These are phyloP conservation scores for Dipteronia sinensis DNA, from an alignment of 345 rosid genomes.

Conservation along the genomic window DNA sequence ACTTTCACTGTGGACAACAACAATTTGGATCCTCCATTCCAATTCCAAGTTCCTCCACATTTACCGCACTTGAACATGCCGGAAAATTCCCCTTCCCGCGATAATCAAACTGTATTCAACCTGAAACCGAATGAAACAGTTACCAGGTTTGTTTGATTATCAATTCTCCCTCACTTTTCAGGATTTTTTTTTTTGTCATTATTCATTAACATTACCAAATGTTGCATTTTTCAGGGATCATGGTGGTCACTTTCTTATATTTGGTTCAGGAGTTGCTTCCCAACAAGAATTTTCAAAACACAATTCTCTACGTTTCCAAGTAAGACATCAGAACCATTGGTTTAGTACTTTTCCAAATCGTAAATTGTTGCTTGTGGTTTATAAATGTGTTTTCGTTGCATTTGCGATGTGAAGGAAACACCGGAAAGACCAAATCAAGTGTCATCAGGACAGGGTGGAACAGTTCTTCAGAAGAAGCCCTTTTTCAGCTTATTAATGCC, in stretches of 20 bases:
- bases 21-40: conserved; percentile 27
- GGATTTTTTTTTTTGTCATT: background rate
- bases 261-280: conserved; percentile 35
- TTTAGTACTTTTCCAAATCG: background rate
- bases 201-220: background rate
- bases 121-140: conserved; percentile 28
- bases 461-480: conserved; percentile 27
- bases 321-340: conserved; percentile 14
- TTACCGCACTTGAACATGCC: conserved; percentile 15
- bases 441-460: conserved; percentile 8
- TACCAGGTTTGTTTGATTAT: conserved; percentile 36
- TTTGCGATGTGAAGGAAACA: conserved; percentile 31
- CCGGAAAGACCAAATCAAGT: conserved; percentile 25
- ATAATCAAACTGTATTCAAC: conserved; percentile 12
- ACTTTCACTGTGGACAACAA: conserved; percentile 34
- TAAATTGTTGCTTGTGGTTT: background rate
- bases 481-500: conserved; percentile 45
- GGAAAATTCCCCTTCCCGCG: conserved; percentile 26
- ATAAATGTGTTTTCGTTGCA: background rate
- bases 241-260: conserved; percentile 28
- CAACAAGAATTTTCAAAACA: conserved; percentile 30
- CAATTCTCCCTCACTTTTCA: background rate
- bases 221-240: conserved; percentile 34
- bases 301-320: conserved; percentile 23
- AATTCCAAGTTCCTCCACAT: conserved; percentile 16